Evolutionary conservation across 2,329 filamentous ascomycete genomes (phyloP), one percentile per base, ranked within the genome.

Genomic region (Ophiosphaerella herpotricha): DNA sequence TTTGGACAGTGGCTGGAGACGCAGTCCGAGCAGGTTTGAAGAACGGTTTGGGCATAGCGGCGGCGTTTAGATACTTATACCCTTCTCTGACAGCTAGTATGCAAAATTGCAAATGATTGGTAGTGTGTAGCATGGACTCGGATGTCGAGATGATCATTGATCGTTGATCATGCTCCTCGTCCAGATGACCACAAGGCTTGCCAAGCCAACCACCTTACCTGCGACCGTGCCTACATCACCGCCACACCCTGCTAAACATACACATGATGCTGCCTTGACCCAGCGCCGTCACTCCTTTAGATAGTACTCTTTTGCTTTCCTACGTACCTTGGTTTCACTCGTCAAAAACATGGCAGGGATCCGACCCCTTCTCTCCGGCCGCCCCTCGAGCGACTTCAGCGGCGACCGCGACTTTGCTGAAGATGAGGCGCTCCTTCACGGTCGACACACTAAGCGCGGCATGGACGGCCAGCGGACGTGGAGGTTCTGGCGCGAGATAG

Each of bases 1-100:
- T 97, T 96, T 67, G 83, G 89, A 56, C 83, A 86, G 44, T 99
- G 94, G 94, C 74, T 97, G 16, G 64, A 64, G 38, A 70, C 68
- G 1, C 58, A 66, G 31, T 70, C 67, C 1, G 68, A 67, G 35
- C 60, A 64, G 36, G 45, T 61, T 23, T 62, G 51, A 54, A 8
- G 23, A 12, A 4, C 11, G 11, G 12, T 24, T 18, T 41, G 47
- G 46, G 60, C 64, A 67, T 67, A 64, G 63, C 64, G 57, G 51
- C 24, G 63, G 65, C 63, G 65, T 64, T 63, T 29, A 29, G 18
- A 21, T 21, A 21, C 18, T 21, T 21, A 21, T 21, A 21, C 18
- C 18, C 18, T 3, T 21, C 18, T 21, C 3, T 21, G 18, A 21
- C 1, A 21, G 4, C 18, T 21, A 21, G 18, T 21, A 21, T 21